A percentile compares a stretch with the other conserved stretches of the same genome.
Conservation (phyloP, 306 rosid species). For the Casuarina glauca region DNA sequence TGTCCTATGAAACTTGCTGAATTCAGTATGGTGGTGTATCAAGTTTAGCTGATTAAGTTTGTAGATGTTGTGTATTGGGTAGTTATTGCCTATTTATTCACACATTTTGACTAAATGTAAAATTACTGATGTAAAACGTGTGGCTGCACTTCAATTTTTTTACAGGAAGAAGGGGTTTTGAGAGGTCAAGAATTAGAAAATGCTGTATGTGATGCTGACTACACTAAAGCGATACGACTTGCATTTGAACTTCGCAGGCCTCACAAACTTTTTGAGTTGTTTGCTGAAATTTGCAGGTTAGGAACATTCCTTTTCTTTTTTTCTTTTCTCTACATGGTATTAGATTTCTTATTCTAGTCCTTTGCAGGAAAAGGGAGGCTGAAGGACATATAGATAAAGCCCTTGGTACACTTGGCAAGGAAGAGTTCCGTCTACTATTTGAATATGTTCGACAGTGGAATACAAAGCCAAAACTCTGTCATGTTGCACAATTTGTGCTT, state of each 20-base stretch:
- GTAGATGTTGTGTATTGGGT: neutral
- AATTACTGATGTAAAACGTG: neutral
- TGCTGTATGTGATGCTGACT: conserved; percentile 88
- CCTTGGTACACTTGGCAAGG: conserved; percentile 53
- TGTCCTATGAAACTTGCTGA: neutral
- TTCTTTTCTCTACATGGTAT: neutral
- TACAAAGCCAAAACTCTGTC: conserved; percentile 82
- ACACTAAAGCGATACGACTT: conserved; percentile 76
- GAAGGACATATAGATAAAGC: conserved; percentile 62
- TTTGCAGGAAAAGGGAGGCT: conserved; percentile 62
- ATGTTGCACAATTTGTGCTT: conserved; percentile 83
- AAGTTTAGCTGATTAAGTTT: conserved; percentile 2
- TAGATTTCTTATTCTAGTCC: conserved; percentile 28
- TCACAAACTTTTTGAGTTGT: conserved; percentile 62
- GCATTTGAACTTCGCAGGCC: conserved; percentile 88
- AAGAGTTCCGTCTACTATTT: conserved; percentile 60
- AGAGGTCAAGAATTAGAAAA: conserved; percentile 94
- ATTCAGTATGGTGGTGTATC: neutral
- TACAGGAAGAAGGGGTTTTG: conserved; percentile 87
- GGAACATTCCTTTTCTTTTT: neutral
- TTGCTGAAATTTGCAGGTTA: conserved; percentile 81
- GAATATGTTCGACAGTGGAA: conserved; percentile 88
- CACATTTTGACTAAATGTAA: neutral
- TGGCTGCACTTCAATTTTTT: conserved; percentile 21
- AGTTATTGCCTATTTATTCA: neutral